These are phyloP conservation scores for Cyclostephanos invisitatus DNA, from an alignment of 108 stramenopile genomes.

Conservation along the genomic window DNA sequence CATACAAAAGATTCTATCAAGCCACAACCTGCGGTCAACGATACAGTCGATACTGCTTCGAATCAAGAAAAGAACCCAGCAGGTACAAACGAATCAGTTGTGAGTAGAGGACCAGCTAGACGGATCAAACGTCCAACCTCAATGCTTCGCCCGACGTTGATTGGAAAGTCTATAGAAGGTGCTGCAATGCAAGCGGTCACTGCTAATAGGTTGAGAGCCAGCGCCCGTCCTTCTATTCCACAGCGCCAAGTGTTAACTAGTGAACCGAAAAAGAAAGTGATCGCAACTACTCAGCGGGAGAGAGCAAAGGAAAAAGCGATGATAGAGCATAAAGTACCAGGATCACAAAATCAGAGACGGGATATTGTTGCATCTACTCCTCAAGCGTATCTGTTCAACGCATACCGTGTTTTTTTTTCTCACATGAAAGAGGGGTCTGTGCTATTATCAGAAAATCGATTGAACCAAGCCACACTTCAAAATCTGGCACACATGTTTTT, in stretches of 20 bases:
- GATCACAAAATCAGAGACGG: constrained; percentile 1
- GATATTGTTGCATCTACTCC: background rate
- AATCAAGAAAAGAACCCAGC: constrained; percentile 11
- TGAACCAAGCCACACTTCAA: constrained; percentile 35
- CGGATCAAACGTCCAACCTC: constrained; percentile 58
- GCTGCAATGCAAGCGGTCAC: constrained; percentile 80
- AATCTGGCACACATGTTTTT: constrained; percentile 18
- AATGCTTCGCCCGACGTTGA: constrained; percentile 71
- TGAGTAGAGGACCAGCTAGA: constrained; percentile 29
- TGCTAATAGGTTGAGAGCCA: constrained; percentile 26
- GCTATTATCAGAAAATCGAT: background rate
- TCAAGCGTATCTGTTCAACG: constrained; percentile 20
- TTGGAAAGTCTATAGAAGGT: constrained; percentile 80
- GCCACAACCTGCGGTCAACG: constrained; percentile 7
- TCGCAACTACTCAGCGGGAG: constrained; percentile 12
- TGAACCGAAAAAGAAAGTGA: background rate
- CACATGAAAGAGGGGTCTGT: constrained; percentile 12
- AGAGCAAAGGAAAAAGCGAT: constrained; percentile 12
- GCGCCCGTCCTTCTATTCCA: constrained; percentile 19
- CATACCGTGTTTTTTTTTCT: constrained; percentile 16
- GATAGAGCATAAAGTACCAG: constrained; percentile 15
- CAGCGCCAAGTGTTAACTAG: constrained; percentile 12
- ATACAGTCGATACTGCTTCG: constrained; percentile 2
- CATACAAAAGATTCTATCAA: constrained; percentile 12
- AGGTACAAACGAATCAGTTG: constrained; percentile 4